Evolutionary conservation across 2,329 filamentous ascomycete species (phyloP), one percentile per base, ranked within the genome.

Genomic region (Bipolaris bicolor): DNA sequence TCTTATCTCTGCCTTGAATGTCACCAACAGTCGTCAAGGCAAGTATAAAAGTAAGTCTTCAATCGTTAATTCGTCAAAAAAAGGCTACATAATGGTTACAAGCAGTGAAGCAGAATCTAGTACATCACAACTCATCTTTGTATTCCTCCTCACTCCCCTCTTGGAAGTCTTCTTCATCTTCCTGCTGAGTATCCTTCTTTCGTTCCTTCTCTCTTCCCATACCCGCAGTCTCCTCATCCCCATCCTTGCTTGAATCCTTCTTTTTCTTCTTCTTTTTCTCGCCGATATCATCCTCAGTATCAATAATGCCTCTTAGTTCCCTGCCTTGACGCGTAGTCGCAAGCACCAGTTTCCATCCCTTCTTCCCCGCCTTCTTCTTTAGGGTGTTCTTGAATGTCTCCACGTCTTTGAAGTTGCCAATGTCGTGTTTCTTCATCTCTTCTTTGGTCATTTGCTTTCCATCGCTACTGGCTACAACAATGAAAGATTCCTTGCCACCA

Each of bases 321-420:
- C 85, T 79, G 20, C 82, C 82, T 4, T 84, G 82, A 1, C 88
- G 84, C 10, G 86, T 82, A 68, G 95, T 89, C 1, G 95, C 85
- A 13, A 95, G 82, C 75, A 95, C 90, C 57, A 97, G 79, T 67
- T 88, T 90, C 92, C 92, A 97, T 15, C 87, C 86, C 63, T 87
- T 85, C 7, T 88, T 86, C 2, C 87, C 85, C 0, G 91, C 90
- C 39, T 90, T 71, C 66, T 86, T 84, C 71, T 90, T 83, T 56
- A 96, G 77, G 69, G 90, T 81, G 61, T 87, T 83, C 67, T 84
- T 84, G 71, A 96, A 80, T 44, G 87, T 82, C 65, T 93, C 87
- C 3, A 96, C 81, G 41, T 88, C 82, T 45, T 88, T 83, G 0
- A 84, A 84, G 52, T 88, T 84, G 7, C 60, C 49, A 29, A 94